Conservation (phyloP, 2,329 filamentous ascomycete genomes). For the Colletotrichum chlorophyti region DNA sequence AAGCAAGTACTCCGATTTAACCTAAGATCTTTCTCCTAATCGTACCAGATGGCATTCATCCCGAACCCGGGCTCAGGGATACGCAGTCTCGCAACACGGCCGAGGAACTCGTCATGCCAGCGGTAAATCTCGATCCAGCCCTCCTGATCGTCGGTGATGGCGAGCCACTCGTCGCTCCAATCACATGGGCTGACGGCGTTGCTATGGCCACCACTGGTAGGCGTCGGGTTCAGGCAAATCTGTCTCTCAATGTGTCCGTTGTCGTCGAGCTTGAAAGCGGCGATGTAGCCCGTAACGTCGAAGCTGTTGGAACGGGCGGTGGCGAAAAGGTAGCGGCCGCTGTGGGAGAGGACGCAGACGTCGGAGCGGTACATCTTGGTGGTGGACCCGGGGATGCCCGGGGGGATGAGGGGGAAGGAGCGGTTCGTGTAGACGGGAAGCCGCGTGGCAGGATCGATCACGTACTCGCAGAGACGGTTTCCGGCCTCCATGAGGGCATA, state of each 20-base stretch:
- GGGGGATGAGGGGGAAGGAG: constrained; percentile 80
- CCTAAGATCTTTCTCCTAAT: constrained; percentile 43
- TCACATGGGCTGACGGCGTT: constrained; percentile 87
- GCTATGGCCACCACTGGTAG: constrained; percentile 85
- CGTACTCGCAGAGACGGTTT: constrained; percentile 82
- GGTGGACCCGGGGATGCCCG: constrained; percentile 63
- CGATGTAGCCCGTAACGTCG: constrained; percentile 80
- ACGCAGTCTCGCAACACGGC: constrained; percentile 76
- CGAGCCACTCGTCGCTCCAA: constrained; percentile 89
- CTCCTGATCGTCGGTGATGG: constrained; percentile 86
- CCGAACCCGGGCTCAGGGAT: constrained; percentile 89
- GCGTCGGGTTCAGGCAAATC: constrained; percentile 82
- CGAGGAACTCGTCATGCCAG: constrained; percentile 83
- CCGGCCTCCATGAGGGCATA: constrained; percentile 92
- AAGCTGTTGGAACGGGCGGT: constrained; percentile 81
- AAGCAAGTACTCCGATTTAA: too few species aligned
- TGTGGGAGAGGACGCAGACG: constrained; percentile 76
- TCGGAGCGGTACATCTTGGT: constrained; percentile 79
- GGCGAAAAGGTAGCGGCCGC: constrained; percentile 80
- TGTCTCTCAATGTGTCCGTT: constrained; percentile 78
- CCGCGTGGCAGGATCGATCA: constrained; percentile 76
- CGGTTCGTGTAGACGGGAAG: constrained; percentile 81
- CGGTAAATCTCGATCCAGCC: constrained; percentile 89
- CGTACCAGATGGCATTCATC: constrained; percentile 97
- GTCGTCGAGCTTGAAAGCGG: constrained; percentile 75